phyloP scores from a whole-genome alignment of 1,284 basidiomycete genomes.

The Takashimella koratensis region DNA sequence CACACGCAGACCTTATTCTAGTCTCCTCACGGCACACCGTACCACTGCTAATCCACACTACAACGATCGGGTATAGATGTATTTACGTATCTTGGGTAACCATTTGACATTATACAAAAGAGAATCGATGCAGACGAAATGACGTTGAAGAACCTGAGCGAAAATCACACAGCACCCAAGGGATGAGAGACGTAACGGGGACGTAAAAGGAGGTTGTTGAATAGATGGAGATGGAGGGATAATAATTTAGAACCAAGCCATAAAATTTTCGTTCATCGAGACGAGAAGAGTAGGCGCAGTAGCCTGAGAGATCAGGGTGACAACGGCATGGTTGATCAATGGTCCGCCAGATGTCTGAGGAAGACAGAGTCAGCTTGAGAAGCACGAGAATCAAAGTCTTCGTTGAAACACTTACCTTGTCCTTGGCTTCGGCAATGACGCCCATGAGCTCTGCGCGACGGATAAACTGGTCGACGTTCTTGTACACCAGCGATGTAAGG shows the following conservation, averaged over 20 bases:
- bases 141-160: too few species aligned
- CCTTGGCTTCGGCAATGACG: slow-evolving; percentile 58
- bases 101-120: too few species aligned
- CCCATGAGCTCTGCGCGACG: slow-evolving; percentile 43
- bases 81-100: too few species aligned
- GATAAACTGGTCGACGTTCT: slow-evolving; percentile 75
- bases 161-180: too few species aligned
- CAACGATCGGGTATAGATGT: too few species aligned
- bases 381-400: background rate
- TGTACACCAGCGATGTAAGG: slow-evolving; percentile 66
- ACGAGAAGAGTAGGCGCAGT: slow-evolving; percentile 54
- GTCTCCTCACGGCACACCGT: too few species aligned
- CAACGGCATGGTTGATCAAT: slow-evolving; percentile 75
- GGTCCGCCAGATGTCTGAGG: slow-evolving; percentile 19
- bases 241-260: slow-evolving; percentile 70
- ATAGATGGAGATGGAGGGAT: too few species aligned
- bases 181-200: too few species aligned
- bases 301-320: slow-evolving; percentile 69
- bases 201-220: too few species aligned
- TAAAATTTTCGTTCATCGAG: slow-evolving; percentile 68
- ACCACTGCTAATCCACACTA: too few species aligned
- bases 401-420: slow-evolving; percentile 72
- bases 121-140: too few species aligned
- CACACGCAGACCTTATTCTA: too few species aligned
- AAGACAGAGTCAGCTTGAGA: background rate